Evolutionary conservation across 2,329 filamentous ascomycete species (phyloP).

Genomic region (Hymenoscyphus scutula): DNA sequence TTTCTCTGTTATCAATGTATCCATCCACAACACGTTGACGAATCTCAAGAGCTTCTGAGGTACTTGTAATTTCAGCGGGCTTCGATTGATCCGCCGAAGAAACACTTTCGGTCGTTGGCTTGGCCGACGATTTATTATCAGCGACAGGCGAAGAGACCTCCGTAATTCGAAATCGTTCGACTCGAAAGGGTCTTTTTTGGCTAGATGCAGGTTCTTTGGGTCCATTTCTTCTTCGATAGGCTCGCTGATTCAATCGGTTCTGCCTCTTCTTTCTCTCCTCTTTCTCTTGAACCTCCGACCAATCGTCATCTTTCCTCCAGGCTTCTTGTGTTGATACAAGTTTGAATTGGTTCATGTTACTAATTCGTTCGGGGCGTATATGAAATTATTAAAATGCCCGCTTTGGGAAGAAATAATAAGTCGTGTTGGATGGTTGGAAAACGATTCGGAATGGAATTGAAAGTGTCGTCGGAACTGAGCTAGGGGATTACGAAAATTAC

Average conservation of each 20-base stretch:
- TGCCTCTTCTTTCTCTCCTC: constrained; percentile 69
- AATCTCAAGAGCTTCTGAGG: background rate
- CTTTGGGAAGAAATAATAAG: constrained; percentile 1
- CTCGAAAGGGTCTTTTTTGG: constrained; percentile 16
- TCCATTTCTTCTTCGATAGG: constrained; percentile 23
- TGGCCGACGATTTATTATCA: background rate
- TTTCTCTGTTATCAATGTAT: no score
- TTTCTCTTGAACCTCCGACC: constrained; percentile 63
- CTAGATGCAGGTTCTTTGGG: constrained; percentile 6
- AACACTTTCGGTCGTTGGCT: background rate
- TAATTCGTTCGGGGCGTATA: background rate
- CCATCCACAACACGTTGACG: background rate
- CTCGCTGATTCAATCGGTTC: constrained; percentile 68
- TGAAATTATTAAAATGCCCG: constrained; percentile 13
- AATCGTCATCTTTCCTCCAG: constrained; percentile 49
- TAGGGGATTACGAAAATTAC: background rate
- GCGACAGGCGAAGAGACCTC: constrained; percentile 8
- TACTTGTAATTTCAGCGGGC: background rate
- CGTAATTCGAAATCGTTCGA: constrained; percentile 20
- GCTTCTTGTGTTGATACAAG: constrained; percentile 4
- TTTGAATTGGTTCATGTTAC: background rate
- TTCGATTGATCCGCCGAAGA: background rate
- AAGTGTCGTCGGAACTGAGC: background rate
- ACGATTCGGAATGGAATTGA: background rate
- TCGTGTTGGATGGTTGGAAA: background rate